Evolutionary conservation across 768 basidiomycete genomes (phyloP).

Genomic region (Suillus subalutaceus): DNA sequence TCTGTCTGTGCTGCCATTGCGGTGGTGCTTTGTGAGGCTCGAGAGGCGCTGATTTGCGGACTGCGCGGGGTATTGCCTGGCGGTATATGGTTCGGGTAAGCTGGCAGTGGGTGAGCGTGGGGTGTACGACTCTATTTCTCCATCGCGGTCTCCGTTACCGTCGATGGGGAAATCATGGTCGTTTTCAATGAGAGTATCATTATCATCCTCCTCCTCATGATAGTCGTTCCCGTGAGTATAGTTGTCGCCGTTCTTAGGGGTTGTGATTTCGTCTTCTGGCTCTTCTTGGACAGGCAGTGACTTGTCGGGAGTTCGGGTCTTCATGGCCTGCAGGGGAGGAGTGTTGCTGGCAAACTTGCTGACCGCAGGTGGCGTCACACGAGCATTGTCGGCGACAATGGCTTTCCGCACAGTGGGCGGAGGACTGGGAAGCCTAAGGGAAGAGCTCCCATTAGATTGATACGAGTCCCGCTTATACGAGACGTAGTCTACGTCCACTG

Average conservation of each 20-base stretch:
- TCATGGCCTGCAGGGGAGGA: conserved; percentile 54
- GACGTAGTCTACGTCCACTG: conserved; percentile 42
- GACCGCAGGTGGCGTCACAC: conserved; percentile 38
- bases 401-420: conserved; percentile 29
- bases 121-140: conserved; percentile 61
- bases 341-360: conserved; percentile 52
- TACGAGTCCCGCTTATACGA: conserved; percentile 50
- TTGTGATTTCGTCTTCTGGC: conserved; percentile 61
- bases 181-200: conserved; percentile 48
- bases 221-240: conserved; percentile 41
- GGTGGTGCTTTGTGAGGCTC: conserved; percentile 50
- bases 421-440: conserved; percentile 33
- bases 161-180: conserved; percentile 35
- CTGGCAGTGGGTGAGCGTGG: conserved; percentile 67
- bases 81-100: conserved; percentile 51
- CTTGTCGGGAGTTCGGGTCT: conserved; percentile 65
- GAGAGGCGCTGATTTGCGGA: conserved; percentile 32
- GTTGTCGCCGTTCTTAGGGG: conserved; percentile 43
- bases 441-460: conserved; percentile 30
- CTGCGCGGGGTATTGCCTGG: conserved; percentile 34
- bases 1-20: conserved; percentile 64
- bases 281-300: conserved; percentile 81
- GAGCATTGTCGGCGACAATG: conserved; percentile 23
- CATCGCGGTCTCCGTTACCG: conserved; percentile 42
- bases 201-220: conserved; percentile 50